A percentile compares a stretch with the other conserved stretches of the same genome.
These are phyloP conservation scores for Kazachstania sp. DNA, from an alignment of 1,139 yeast genomes.

Conservation along the genomic window DNA sequence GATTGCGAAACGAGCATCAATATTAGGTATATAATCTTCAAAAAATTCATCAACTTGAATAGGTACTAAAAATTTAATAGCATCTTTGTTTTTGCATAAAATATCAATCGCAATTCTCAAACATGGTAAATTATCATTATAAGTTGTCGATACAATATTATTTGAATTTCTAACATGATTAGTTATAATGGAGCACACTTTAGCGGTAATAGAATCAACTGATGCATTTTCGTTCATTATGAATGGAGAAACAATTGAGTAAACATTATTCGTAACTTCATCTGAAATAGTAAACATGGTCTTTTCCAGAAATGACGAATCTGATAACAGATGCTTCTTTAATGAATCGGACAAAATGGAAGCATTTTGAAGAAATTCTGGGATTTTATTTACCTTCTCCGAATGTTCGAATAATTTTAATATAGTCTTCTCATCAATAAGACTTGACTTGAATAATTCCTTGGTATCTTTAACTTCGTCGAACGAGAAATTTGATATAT, in stretches of 20 bases:
- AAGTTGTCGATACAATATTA: background rate
- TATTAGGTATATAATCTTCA: slow-evolving; percentile 16
- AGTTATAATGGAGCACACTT: slow-evolving; percentile 15
- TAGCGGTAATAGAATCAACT: slow-evolving; percentile 12
- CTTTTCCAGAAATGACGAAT: slow-evolving; percentile 19
- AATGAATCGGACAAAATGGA: slow-evolving; percentile 22
- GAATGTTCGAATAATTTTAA: slow-evolving; percentile 28
- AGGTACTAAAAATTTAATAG: slow-evolving; percentile 12
- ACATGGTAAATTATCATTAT: slow-evolving; percentile 2
- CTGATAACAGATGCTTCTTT: slow-evolving; percentile 14
- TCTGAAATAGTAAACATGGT: slow-evolving; percentile 15
- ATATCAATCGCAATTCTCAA: slow-evolving; percentile 12
- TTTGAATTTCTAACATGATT: slow-evolving; percentile 8
- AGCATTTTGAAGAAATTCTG: slow-evolving; percentile 25
- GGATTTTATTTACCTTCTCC: slow-evolving; percentile 12
- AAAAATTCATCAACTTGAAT: slow-evolving; percentile 8
- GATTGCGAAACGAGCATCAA: slow-evolving; percentile 35
- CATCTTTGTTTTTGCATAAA: slow-evolving; percentile 4
- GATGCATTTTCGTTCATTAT: slow-evolving; percentile 3
- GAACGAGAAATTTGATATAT: slow-evolving; percentile 26
- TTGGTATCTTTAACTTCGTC: slow-evolving; percentile 13
- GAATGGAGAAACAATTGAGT: slow-evolving; percentile 12
- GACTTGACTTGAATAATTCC: slow-evolving; percentile 23
- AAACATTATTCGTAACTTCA: slow-evolving; percentile 10
- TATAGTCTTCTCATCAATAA: slow-evolving; percentile 31